Evolutionary conservation across 2,329 filamentous ascomycete genomes (phyloP).

Genomic region (Aulographum hederae): DNA sequence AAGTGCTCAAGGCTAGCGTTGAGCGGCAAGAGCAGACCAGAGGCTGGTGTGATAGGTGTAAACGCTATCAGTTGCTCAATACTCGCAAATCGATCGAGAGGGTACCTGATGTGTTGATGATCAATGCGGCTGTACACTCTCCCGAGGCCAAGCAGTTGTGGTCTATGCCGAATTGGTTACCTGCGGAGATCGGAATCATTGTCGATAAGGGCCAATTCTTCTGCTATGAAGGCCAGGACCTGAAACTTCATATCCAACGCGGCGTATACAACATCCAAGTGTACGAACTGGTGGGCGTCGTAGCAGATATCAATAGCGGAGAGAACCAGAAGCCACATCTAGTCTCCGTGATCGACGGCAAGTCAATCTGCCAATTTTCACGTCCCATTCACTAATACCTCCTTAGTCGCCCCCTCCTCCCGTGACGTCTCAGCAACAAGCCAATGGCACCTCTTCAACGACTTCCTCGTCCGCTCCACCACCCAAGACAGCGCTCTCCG

Average conservation of each 20-base stretch:
- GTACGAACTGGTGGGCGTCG: constrained; percentile 80
- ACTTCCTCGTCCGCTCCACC: constrained; percentile 76
- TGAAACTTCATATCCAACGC: constrained; percentile 61
- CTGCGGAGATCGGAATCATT: constrained; percentile 84
- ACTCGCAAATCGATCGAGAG: constrained; percentile 71
- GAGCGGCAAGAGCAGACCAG: constrained; percentile 76
- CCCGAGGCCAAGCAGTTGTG: constrained; percentile 65
- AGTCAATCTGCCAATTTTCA: constrained; percentile 12
- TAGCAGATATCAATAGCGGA: constrained; percentile 74
- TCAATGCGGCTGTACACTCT: constrained; percentile 62
- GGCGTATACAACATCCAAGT: constrained; percentile 68
- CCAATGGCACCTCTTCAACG: constrained; percentile 94
- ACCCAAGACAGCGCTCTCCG: constrained; percentile 67
- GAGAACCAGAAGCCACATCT: constrained; percentile 79
- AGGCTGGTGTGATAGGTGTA: constrained; percentile 86
- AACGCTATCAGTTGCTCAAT: constrained; percentile 72
- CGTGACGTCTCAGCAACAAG: constrained; percentile 39
- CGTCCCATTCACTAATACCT: not conserved
- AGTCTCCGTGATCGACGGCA: constrained; percentile 78
- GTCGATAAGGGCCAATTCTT: constrained; percentile 83
- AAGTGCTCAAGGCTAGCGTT: constrained; percentile 80
- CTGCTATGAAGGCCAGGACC: constrained; percentile 83
- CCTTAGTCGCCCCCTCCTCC: constrained; percentile 46
- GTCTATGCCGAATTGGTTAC: constrained; percentile 79
- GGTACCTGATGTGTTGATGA: constrained; percentile 69